Evolutionary conservation across 2,329 filamentous ascomycete genomes (phyloP).

Genomic region (Beauveria scarabaeidicola): DNA sequence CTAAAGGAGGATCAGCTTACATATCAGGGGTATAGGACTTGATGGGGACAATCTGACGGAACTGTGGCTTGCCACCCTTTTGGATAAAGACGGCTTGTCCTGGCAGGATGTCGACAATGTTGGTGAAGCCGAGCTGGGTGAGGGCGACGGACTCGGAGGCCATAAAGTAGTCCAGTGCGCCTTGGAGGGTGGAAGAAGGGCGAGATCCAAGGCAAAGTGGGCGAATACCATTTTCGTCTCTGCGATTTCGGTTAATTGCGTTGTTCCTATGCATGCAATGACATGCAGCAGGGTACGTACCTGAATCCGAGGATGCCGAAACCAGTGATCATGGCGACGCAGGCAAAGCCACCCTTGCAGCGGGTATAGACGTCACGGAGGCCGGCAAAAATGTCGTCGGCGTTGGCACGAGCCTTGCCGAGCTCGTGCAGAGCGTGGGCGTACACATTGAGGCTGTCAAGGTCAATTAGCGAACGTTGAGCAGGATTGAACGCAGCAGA

Average conservation of each 20-base stretch:
- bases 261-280: neutral
- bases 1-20: neutral
- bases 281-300: slow-evolving; percentile 5
- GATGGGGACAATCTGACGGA: slow-evolving; percentile 62
- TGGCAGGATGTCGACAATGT: slow-evolving; percentile 70
- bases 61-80: slow-evolving; percentile 66
- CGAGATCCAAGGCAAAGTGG: slow-evolving; percentile 73
- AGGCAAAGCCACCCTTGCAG: slow-evolving; percentile 70
- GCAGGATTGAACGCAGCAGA: neutral
- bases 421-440: slow-evolving; percentile 74
- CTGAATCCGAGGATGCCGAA: slow-evolving; percentile 75
- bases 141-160: slow-evolving; percentile 83
- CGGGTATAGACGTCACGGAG: slow-evolving; percentile 63
- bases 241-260: slow-evolving; percentile 44
- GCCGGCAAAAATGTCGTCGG: slow-evolving; percentile 66
- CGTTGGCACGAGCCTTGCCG: slow-evolving; percentile 71
- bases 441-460: slow-evolving; percentile 64
- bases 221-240: slow-evolving; percentile 57
- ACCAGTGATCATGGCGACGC: slow-evolving; percentile 72
- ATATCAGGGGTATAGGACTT: slow-evolving; percentile 67
- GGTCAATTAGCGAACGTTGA: slow-evolving; percentile 5
- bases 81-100: slow-evolving; percentile 80
- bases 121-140: slow-evolving; percentile 67
- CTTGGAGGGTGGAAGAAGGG: slow-evolving; percentile 51
- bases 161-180: slow-evolving; percentile 77